phyloP scores from a whole-genome alignment of 495 filamentous ascomycete species.

The Cercophora samala region DNA sequence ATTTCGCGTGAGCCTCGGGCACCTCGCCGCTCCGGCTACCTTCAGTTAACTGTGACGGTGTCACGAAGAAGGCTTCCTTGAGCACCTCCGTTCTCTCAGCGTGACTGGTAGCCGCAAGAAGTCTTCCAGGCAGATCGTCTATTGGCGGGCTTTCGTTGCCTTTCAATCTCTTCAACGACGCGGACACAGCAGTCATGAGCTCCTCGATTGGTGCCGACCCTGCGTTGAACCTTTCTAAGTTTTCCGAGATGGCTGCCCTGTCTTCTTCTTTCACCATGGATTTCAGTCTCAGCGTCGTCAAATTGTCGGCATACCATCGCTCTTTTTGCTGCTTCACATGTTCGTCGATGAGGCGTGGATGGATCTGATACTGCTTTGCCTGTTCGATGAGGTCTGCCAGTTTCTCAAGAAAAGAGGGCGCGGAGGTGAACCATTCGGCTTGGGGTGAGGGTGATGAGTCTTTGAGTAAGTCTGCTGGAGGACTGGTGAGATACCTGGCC shows the following conservation, averaged over 20 bases:
- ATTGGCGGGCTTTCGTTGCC: slow-evolving; percentile 9
- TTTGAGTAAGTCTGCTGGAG: slow-evolving; percentile 1
- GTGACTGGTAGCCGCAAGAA: slow-evolving; percentile 23
- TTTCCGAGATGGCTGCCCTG: not conserved
- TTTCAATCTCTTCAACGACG: not conserved
- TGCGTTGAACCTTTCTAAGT: not conserved
- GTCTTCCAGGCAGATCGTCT: slow-evolving; percentile 21
- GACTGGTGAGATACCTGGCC: slow-evolving; percentile 19
- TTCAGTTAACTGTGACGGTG: slow-evolving; percentile 6
- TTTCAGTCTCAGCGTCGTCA: slow-evolving; percentile 33
- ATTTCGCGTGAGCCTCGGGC: slow-evolving; percentile 32
- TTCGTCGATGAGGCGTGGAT: slow-evolving; percentile 38
- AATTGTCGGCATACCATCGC: slow-evolving; percentile 43
- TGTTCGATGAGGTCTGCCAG: slow-evolving; percentile 40
- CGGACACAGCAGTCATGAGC: slow-evolving; percentile 24
- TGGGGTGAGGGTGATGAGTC: slow-evolving; percentile 13
- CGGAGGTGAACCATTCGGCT: slow-evolving; percentile 44
- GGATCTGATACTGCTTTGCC: slow-evolving; percentile 36
- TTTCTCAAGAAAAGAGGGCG: slow-evolving; percentile 37
- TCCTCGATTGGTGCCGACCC: slow-evolving; percentile 15
- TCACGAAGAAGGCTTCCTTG: slow-evolving; percentile 35
- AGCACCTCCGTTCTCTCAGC: slow-evolving; percentile 28
- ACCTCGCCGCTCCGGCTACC: slow-evolving; percentile 16
- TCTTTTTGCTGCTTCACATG: slow-evolving; percentile 42
- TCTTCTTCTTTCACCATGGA: slow-evolving; percentile 31